Evolutionary conservation across 768 basidiomycete species (phyloP).

Genomic region (Leucosporidium scottii): DNA sequence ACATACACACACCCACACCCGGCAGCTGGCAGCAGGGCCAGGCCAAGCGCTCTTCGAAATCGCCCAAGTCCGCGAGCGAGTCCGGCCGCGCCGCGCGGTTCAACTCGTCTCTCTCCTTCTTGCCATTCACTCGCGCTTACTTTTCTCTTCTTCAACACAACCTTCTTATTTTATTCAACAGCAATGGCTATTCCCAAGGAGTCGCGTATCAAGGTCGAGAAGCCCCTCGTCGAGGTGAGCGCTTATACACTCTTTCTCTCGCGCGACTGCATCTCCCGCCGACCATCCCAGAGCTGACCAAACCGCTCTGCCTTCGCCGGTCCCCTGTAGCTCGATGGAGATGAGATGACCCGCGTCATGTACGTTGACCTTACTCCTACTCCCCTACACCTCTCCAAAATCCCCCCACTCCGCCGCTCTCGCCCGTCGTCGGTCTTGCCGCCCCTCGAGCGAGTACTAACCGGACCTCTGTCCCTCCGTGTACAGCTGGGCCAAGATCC

Average conservation of each 20-base stretch:
- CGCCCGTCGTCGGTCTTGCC: neutral
- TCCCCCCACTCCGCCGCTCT: neutral
- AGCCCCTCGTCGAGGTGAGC: conserved; percentile 38
- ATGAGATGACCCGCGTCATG: conserved; percentile 97
- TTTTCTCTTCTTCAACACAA: too few relatives aligned
- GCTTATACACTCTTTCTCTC: too few relatives aligned
- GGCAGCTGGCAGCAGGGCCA: too few relatives aligned
- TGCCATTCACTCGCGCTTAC: too few relatives aligned
- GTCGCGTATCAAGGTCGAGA: conserved; percentile 34
- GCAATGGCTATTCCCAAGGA: conserved; percentile 4
- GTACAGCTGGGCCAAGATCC: conserved; percentile 36
- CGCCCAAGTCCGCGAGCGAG: too few relatives aligned
- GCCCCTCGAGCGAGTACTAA: neutral
- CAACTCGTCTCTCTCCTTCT: too few relatives aligned
- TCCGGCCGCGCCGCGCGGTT: too few relatives aligned
- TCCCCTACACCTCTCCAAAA: neutral
- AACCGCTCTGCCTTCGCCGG: too few relatives aligned
- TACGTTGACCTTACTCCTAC: conserved; percentile 80
- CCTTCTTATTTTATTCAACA: neutral
- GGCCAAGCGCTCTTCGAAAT: too few relatives aligned
- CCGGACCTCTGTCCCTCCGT: too few relatives aligned
- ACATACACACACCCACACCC: too few relatives aligned
- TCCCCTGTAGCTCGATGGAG: conserved; percentile 35
- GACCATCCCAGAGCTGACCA: neutral
- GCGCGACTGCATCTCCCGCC: neutral